phyloP scores from a whole-genome alignment of 2,329 filamentous ascomycete genomes.

The Fusarium sp. region DNA sequence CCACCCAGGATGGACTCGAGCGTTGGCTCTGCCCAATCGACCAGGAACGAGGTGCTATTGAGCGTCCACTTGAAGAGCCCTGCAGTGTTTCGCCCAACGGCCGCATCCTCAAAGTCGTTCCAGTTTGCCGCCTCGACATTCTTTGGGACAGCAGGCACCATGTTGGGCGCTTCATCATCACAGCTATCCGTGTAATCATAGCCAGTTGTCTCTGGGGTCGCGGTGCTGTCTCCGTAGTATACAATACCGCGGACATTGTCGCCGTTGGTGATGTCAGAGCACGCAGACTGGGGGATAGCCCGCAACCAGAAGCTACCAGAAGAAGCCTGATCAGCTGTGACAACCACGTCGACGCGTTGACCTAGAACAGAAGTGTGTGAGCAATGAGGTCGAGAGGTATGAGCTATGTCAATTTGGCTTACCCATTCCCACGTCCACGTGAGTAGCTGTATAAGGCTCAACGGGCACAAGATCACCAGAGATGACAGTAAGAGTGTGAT shows the following conservation, averaged over 20 bases:
- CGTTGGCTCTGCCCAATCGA: neutral
- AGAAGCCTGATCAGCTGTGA: neutral
- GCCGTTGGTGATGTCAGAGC: neutral
- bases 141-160: neutral
- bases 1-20: neutral
- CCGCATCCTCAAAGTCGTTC: neutral
- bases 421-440: conserved; percentile 55
- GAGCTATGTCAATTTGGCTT: conserved; percentile 46
- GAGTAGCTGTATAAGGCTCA: conserved; percentile 59
- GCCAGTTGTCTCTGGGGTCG: neutral
- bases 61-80: neutral
- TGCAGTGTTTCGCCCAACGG: neutral
- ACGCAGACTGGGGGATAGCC: neutral
- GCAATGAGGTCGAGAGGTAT: neutral
- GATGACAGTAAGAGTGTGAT: conserved; percentile 65
- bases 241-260: neutral
- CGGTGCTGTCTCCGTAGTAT: neutral
- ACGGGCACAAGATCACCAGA: conserved; percentile 66
- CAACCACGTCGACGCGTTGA: neutral
- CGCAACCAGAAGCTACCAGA: neutral
- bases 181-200: neutral
- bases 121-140: neutral
- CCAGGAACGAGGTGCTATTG: neutral
- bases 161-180: neutral
- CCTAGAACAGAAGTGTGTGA: neutral